Evolutionary conservation across 129 eudicot genomes (phyloP), one percentile per base, ranked within the genome.

Genomic region (Flaveria sonorensis): DNA sequence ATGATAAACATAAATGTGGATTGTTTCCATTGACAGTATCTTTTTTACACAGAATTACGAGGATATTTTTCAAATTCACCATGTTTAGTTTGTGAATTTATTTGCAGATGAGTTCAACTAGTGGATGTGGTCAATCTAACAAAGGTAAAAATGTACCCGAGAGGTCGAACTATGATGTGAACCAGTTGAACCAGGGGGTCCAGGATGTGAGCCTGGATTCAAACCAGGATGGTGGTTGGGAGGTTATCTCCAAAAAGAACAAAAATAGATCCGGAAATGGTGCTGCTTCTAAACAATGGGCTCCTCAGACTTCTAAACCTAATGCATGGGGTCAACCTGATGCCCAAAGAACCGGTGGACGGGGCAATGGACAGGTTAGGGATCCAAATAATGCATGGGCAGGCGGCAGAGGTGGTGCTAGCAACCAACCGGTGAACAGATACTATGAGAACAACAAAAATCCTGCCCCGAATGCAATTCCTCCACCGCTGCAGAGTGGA

Each of bases 401-500:
- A 10, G 77, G 87, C 65, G 90, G 90, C 48, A 83, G 90, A 62
- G 97, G 90, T 55, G 67, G 79, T 70, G 70, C 53, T 32, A 79
- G 66, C 67, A 46, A 81, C 74, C 91, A 75, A 14, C 70, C 66
- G 1, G 51, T 39, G 71, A 66, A 39, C 3, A 32, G 71, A 66
- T 66, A 66, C 51, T 36, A 30, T 65, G 13, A 78, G 13, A 61
- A 61, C 61, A 45, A 70, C 74, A 39, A 68, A 50, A 64, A 76
- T 70, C 18, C 76, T 0, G 39, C 57, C 15, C 30, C 84, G 7
- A 71, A 82, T 65, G 78, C 68, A 32, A 73, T 84, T 14, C 76
- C 92, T 68, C 90, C 92, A 20, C 92, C 92, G n/a, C 69, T 87
- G 26, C 78, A 81, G 81, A 77, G 82, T 28, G 96, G 96, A n/a